phyloP scores from a whole-genome alignment of 176 grass and related monocot genomes.

The Luzula sylvatica region DNA sequence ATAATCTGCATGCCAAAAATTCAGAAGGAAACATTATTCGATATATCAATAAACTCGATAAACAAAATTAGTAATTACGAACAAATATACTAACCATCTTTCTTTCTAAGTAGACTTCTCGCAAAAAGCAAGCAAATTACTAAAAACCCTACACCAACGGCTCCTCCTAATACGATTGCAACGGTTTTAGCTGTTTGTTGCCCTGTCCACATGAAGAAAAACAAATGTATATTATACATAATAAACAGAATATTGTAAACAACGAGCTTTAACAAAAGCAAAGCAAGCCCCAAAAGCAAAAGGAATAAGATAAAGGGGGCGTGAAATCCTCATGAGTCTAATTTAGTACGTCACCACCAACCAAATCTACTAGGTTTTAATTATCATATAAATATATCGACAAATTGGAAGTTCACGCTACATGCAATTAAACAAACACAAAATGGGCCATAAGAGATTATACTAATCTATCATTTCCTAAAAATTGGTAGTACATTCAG shows the following conservation, averaged over 20 bases:
- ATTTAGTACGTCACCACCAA: conserved; percentile 9
- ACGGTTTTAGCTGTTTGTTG: conserved; percentile 90
- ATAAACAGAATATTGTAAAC: not conserved
- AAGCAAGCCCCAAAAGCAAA: not conserved
- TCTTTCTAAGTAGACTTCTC: conserved; percentile 68
- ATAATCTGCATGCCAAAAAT: conserved; percentile 46
- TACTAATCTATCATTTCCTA: not conserved
- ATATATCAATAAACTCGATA: no score
- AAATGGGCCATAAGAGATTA: not conserved
- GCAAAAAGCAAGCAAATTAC: conserved; percentile 97
- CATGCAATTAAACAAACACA: conserved; percentile 11
- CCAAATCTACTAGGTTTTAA: conserved; percentile 13
- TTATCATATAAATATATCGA: not conserved
- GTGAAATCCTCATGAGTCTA: conserved; percentile 8
- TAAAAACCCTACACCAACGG: conserved; percentile 69
- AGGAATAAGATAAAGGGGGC: conserved; percentile 1
- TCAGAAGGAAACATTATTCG: no score
- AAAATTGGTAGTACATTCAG: not conserved
- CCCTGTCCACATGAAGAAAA: conserved; percentile 31
- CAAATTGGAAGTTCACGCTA: not conserved
- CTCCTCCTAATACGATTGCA: conserved; percentile 91
- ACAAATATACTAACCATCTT: conserved; percentile 54
- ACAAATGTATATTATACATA: not conserved
- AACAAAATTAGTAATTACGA: not conserved
- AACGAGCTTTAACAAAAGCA: not conserved